Conservation (phyloP, 2,329 filamentous ascomycete species). For the Exophiala bonariae region DNA sequence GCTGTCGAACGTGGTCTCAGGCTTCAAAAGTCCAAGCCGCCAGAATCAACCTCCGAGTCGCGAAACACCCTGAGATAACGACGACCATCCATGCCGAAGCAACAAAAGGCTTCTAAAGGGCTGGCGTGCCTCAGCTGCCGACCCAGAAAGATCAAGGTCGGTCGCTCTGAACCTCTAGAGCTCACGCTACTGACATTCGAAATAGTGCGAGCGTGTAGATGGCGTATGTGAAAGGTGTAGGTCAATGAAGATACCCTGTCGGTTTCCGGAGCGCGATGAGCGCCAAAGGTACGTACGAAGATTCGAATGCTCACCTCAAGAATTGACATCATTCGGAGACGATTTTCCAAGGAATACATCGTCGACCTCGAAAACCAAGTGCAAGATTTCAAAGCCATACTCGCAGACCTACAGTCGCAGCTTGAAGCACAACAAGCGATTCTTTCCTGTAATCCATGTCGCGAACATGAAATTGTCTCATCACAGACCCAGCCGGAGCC, state of each 20-base stretch:
- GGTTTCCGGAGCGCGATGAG: conserved; percentile 9
- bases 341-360: conserved; percentile 12
- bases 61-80: too few relatives aligned
- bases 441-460: too few relatives aligned
- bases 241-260: conserved; percentile 4
- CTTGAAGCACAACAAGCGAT: background rate
- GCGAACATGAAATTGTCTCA: too few relatives aligned
- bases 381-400: background rate
- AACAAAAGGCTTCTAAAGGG: too few relatives aligned
- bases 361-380: conserved; percentile 7
- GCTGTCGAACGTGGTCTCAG: too few relatives aligned
- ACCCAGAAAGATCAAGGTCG: conserved; percentile 12
- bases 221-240: conserved; percentile 8
- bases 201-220: conserved; percentile 9
- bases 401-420: conserved; percentile 4
- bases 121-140: conserved; percentile 11
- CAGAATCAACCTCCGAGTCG: too few relatives aligned
- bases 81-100: too few relatives aligned
- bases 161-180: background rate
- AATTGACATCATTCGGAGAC: background rate
- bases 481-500: too few relatives aligned
- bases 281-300: conserved; percentile 1
- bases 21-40: too few relatives aligned
- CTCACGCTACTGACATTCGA: background rate
- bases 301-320: background rate